These are phyloP conservation scores for carrot (Daucus carota) DNA, from an alignment of 129 eudicot species.

Conservation along the genomic window DNA sequence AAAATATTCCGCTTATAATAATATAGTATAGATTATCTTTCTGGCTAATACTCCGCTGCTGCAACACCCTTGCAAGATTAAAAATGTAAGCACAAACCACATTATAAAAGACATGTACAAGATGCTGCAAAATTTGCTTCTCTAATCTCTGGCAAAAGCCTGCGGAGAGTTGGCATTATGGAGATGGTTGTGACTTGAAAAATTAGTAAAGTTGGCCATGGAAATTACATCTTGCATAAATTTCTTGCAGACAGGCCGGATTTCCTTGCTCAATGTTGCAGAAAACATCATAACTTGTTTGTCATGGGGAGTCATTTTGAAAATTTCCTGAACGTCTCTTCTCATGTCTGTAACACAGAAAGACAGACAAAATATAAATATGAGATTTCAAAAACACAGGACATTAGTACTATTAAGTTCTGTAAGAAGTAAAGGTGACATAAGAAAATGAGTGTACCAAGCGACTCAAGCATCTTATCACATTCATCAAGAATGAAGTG, in stretches of 20 bases:
- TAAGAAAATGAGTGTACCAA: constrained; percentile 44
- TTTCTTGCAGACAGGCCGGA: constrained; percentile 99
- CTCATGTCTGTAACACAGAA: constrained; percentile 62
- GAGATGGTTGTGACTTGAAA: constrained; percentile 47
- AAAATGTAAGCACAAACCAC: constrained; percentile 11
- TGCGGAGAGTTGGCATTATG: constrained; percentile 38
- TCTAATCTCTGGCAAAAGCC: constrained; percentile 17
- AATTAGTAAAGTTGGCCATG: constrained; percentile 77
- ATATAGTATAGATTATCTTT: background rate
- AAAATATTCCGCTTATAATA: no score
- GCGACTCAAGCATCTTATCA: constrained; percentile 99
- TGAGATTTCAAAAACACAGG: no score
- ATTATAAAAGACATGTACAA: constrained; percentile 16
- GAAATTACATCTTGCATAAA: constrained; percentile 99
- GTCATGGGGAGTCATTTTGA: constrained; percentile 98
- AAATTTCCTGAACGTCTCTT: constrained; percentile 96
- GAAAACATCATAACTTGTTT: constrained; percentile 99
- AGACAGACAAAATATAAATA: background rate
- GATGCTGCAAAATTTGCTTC: constrained; percentile 29
- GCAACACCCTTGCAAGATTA: constrained; percentile 9
- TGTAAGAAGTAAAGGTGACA: background rate
- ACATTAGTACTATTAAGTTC: background rate
- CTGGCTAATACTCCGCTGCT: constrained; percentile 9
- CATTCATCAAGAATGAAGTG: constrained; percentile 96
- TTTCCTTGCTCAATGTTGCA: constrained; percentile 96